Evolutionary conservation across 148 eudicot species (phyloP).

Genomic region (Beta vulgaris): DNA sequence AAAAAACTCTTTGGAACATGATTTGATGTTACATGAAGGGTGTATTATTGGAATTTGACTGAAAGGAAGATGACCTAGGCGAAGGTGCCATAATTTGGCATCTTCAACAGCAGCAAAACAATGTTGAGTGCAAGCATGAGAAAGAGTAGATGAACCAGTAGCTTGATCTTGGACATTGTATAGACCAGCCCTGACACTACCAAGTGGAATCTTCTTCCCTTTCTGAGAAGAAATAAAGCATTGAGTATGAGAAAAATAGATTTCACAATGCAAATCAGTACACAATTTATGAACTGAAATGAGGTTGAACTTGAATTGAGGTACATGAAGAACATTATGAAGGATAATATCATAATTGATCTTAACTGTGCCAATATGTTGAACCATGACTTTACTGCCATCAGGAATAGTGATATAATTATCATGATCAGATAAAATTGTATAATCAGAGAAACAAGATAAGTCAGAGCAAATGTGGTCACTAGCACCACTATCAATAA

Average conservation of each 20-base stretch:
- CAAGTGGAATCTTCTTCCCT: neutral
- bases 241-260: no score
- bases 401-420: no score
- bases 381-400: no score
- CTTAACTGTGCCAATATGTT: no score
- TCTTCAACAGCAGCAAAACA: neutral
- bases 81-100: neutral
- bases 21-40: no score
- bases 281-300: no score
- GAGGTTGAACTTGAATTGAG: neutral
- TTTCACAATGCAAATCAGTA: fast-evolving
- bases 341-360: neutral
- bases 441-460: neutral
- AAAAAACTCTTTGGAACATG: neutral
- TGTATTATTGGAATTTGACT: neutral
- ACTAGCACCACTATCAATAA: neutral
- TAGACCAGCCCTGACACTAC: neutral
- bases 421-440: no score
- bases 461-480: neutral
- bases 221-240: no score
- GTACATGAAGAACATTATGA: neutral
- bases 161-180: neutral
- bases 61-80: neutral
- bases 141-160: neutral
- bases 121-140: neutral